Conservation (phyloP, 1,139 yeast species). For the Candida tropicalis region DNA sequence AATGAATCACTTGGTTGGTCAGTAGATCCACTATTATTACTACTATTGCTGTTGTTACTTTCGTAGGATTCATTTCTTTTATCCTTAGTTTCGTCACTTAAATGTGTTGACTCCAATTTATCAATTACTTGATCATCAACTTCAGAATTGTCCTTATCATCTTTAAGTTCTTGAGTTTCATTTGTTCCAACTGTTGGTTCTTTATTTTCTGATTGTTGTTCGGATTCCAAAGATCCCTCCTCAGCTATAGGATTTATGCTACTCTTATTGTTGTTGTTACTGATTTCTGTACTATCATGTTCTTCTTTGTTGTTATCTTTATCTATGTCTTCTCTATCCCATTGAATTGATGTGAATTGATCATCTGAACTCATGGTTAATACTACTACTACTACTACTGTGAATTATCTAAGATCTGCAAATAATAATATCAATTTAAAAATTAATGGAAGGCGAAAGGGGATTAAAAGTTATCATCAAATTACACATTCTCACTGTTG, state of each 20-base stretch:
- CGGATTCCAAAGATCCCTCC: conserved; percentile 6
- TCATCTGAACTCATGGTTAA: conserved; percentile 39
- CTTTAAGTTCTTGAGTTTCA: conserved; percentile 5
- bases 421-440: not conserved
- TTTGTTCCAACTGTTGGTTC: not conserved
- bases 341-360: conserved; percentile 59
- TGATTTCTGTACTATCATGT: conserved; percentile 31
- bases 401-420: too few species aligned
- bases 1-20: conserved; percentile 21
- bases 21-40: not conserved
- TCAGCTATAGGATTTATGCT: conserved; percentile 9
- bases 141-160: not conserved
- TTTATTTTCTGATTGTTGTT: conserved; percentile 7
- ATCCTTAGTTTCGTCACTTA: not conserved
- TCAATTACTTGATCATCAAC: conserved; percentile 2
- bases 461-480: not conserved
- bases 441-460: not conserved
- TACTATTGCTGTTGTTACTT: conserved; percentile 5
- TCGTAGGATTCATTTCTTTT: conserved; percentile 9
- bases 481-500: too few species aligned
- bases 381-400: too few species aligned
- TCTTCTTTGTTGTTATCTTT: conserved; percentile 7
- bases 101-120: conserved; percentile 8
- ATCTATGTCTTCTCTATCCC: conserved; percentile 52
- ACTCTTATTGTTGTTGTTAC: conserved; percentile 10